A percentile compares a stretch with the other conserved stretches of the same genome.
Conservation (phyloP, 1,139 yeast species). For the Hanseniaspora uvarum region DNA sequence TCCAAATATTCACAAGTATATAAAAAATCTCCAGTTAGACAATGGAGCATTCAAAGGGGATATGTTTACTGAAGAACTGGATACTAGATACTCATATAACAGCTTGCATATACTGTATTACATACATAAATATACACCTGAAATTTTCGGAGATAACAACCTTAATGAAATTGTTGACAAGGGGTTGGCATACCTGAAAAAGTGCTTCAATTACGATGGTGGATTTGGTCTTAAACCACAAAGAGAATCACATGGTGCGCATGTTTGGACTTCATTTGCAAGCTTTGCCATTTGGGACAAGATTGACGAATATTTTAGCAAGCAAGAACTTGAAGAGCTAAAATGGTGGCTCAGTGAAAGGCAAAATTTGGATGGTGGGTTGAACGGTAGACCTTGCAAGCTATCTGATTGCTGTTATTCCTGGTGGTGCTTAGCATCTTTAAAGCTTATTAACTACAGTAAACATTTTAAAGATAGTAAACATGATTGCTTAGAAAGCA, state of each 20-base stretch:
- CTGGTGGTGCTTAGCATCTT: constrained; percentile 91
- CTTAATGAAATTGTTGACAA: constrained; percentile 51
- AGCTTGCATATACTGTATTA: constrained; percentile 41
- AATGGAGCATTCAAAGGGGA: constrained; percentile 89
- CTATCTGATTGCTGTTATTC: constrained; percentile 93
- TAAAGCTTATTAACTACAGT: constrained; percentile 48
- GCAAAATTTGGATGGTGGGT: constrained; percentile 82
- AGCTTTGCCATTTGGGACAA: constrained; percentile 59
- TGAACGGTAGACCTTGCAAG: constrained; percentile 94
- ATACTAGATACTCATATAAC: constrained; percentile 78
- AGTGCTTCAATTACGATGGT: constrained; percentile 87
- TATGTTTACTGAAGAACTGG: constrained; percentile 70
- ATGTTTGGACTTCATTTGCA: constrained; percentile 78
- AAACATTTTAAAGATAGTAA: constrained; percentile 27
- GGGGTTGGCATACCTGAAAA: constrained; percentile 54
- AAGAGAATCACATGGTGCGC: constrained; percentile 91
- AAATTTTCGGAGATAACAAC: constrained; percentile 53
- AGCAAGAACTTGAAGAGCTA: constrained; percentile 32
- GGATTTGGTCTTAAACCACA: constrained; percentile 93
- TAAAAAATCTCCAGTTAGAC: constrained; percentile 48
- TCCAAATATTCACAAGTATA: constrained; percentile 37
- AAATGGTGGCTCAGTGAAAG: constrained; percentile 86
- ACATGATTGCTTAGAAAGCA: constrained; percentile 50
- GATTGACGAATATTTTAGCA: constrained; percentile 41
- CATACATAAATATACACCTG: constrained; percentile 37